Evolutionary conservation across 2,329 filamentous ascomycete genomes (phyloP).

Genomic region (Acarospora socialis): DNA sequence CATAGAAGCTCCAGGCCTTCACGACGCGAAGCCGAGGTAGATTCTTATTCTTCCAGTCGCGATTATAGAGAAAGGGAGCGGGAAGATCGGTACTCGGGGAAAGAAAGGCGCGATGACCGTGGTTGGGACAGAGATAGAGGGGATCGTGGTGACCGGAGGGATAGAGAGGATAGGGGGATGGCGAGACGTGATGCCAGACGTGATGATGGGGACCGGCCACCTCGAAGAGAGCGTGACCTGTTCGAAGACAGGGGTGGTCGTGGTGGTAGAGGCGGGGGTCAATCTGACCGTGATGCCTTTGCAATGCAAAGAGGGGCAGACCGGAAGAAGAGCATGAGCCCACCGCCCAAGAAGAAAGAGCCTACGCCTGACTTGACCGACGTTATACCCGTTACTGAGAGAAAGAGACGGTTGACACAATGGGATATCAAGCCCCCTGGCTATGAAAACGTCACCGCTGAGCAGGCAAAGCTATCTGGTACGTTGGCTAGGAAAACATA

Average conservation of each 20-base stretch:
- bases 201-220: conserved; percentile 50
- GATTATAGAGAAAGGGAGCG: conserved; percentile 87
- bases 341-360: conserved; percentile 80
- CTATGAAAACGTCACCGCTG: conserved; percentile 95
- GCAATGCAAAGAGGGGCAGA: conserved; percentile 32
- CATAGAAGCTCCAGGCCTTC: conserved; percentile 49
- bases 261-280: conserved; percentile 31
- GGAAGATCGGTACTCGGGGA: conserved; percentile 74
- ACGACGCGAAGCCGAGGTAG: conserved; percentile 61
- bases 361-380: conserved; percentile 91
- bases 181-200: conserved; percentile 48
- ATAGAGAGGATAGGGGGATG: conserved; percentile 18
- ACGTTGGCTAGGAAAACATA: too few relatives aligned
- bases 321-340: conserved; percentile 60
- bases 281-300: conserved; percentile 37
- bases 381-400: conserved; percentile 64
- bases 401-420: conserved; percentile 86
- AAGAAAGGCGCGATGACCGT: conserved; percentile 52
- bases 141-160: conserved; percentile 24
- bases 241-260: conserved; percentile 38
- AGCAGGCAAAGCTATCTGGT: conserved; percentile 90
- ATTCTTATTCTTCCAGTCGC: conserved; percentile 84
- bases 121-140: conserved; percentile 63
- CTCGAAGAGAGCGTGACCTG: conserved; percentile 44
- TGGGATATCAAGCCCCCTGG: conserved; percentile 99